phyloP scores from a whole-genome alignment of 2,329 filamentous ascomycete genomes.

The Trichoderma koningii region DNA sequence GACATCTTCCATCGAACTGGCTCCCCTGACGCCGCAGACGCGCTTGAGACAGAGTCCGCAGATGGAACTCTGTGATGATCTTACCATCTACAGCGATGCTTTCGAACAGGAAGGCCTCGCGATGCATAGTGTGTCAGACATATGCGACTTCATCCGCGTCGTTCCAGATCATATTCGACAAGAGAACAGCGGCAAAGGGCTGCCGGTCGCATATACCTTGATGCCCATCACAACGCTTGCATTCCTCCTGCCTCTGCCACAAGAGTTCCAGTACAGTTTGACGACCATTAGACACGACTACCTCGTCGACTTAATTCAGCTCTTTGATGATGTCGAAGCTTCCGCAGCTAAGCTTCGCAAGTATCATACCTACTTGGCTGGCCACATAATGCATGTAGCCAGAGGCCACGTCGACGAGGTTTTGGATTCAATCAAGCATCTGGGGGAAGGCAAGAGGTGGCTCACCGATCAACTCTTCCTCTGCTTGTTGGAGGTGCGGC shows the following conservation, averaged over 20 bases:
- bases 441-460: background rate
- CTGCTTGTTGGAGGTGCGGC: background rate
- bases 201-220: constrained; percentile 26
- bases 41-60: background rate
- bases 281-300: background rate
- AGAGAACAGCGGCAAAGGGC: constrained; percentile 11
- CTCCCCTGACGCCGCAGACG: background rate
- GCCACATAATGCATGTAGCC: constrained; percentile 14
- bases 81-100: constrained; percentile 29
- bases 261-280: rapidly evolving
- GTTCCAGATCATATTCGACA: constrained; percentile 5
- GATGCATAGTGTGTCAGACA: background rate
- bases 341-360: background rate
- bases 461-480: background rate
- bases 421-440: background rate
- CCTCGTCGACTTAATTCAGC: constrained; percentile 3
- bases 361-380: constrained; percentile 20
- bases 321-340: constrained; percentile 25
- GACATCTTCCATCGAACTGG: background rate
- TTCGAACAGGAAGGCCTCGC: constrained; percentile 8
- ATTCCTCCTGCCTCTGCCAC: background rate
- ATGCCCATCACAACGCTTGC: constrained; percentile 14
- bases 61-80: constrained; percentile 20
- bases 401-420: constrained; percentile 22
- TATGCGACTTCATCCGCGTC: constrained; percentile 9